These are phyloP conservation scores for Termitomyces heimii DNA, from an alignment of 768 basidiomycete genomes.

Conservation along the genomic window DNA sequence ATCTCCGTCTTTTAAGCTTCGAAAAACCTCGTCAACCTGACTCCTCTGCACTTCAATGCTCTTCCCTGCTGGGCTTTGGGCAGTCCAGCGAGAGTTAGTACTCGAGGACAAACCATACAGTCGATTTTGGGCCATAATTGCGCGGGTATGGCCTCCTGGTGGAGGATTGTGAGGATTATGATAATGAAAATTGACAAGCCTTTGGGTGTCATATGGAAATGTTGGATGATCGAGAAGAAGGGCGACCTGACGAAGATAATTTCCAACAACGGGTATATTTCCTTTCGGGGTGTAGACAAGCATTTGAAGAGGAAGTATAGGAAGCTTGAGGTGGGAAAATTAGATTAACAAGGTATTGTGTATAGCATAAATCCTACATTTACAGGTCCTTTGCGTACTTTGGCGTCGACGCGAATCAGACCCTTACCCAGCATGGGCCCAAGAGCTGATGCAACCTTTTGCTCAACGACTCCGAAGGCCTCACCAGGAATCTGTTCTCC, in stretches of 20 bases:
- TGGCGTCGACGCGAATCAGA: slow-evolving; percentile 74
- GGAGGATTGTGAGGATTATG: slow-evolving; percentile 88
- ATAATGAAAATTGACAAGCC: slow-evolving; percentile 62
- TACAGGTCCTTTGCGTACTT: slow-evolving; percentile 57
- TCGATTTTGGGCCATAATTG: slow-evolving; percentile 33
- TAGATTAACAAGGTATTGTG: slow-evolving; percentile 11
- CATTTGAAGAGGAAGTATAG: slow-evolving; percentile 78
- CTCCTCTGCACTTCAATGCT: slow-evolving; percentile 88
- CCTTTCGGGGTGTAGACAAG: slow-evolving; percentile 93
- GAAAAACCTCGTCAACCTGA: slow-evolving; percentile 93
- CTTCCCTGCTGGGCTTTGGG: slow-evolving; percentile 55
- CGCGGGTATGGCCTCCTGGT: slow-evolving; percentile 52
- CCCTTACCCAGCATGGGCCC: slow-evolving; percentile 85
- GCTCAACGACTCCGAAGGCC: slow-evolving; percentile 79
- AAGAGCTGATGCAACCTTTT: slow-evolving; percentile 72
- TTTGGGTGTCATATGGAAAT: slow-evolving; percentile 56
- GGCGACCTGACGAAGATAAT: slow-evolving; percentile 60
- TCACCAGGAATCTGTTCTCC: slow-evolving; percentile 59
- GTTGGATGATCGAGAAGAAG: slow-evolving; percentile 80
- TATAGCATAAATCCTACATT: slow-evolving; percentile 35
- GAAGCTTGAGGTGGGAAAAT: slow-evolving; percentile 44
- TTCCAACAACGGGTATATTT: slow-evolving; percentile 79
- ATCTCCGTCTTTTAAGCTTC: slow-evolving; percentile 79
- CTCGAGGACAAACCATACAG: slow-evolving; percentile 28
- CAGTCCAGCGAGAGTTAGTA: slow-evolving; percentile 46